phyloP scores from a whole-genome alignment of 805 yeast genomes.

The Nakazawaea sp. region DNA sequence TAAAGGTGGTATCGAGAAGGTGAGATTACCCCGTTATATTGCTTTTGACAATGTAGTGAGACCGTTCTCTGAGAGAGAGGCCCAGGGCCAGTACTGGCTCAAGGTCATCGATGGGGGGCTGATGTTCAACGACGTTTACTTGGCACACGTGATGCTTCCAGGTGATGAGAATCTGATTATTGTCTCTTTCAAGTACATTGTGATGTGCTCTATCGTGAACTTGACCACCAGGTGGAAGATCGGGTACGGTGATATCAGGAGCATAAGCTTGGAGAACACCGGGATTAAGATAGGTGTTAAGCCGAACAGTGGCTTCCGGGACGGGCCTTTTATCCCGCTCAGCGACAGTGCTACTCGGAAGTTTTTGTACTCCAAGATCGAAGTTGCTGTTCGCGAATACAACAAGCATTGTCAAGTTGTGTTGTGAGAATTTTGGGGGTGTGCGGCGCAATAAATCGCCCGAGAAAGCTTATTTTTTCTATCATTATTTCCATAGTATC shows the following conservation, averaged over 20 bases:
- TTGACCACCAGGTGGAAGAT: conserved; percentile 69
- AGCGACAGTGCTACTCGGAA: conserved; percentile 58
- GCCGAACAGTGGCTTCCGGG: conserved; percentile 9
- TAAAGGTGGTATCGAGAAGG: conserved; percentile 66
- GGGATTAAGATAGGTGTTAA: conserved; percentile 69
- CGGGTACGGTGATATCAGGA: conserved; percentile 52
- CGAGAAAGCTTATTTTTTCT: too few species aligned
- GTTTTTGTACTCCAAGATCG: conserved; percentile 65
- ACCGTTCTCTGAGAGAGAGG: conserved; percentile 72
- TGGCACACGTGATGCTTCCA: conserved; percentile 80
- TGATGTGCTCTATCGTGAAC: conserved; percentile 57
- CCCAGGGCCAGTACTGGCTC: conserved; percentile 93
- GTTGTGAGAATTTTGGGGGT: too few species aligned
- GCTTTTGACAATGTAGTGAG: conserved; percentile 65
- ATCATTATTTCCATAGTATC: too few species aligned
- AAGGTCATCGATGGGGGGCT: conserved; percentile 79
- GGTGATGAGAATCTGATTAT: conserved; percentile 75
- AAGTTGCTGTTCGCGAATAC: conserved; percentile 73
- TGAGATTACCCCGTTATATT: conserved; percentile 76
- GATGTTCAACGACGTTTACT: conserved; percentile 62
- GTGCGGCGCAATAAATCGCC: too few species aligned
- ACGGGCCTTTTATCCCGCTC: conserved; percentile 67
- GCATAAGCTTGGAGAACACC: conserved; percentile 69
- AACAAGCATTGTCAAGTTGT: conserved; percentile 61
- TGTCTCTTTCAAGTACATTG: conserved; percentile 64